These are phyloP conservation scores for Peronospora destructor DNA, from an alignment of 352 stramenopile species.

Conservation along the genomic window DNA sequence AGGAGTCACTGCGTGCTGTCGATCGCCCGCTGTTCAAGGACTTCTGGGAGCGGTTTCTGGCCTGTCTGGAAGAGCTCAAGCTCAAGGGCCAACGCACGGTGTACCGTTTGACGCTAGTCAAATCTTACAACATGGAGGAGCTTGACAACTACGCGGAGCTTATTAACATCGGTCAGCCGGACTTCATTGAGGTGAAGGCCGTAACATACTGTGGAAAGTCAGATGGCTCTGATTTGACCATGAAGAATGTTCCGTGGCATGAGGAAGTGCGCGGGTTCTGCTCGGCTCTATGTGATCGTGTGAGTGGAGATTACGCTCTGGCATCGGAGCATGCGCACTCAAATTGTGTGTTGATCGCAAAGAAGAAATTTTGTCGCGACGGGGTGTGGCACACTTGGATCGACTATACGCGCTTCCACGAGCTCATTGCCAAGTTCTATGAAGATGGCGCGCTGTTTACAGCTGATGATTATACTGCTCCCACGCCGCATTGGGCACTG, in stretches of 20 bases:
- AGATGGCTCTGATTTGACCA: slow-evolving; percentile 96
- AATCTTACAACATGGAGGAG: slow-evolving; percentile 97
- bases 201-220: slow-evolving; percentile 98
- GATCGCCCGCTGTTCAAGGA: slow-evolving; percentile 96
- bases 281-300: slow-evolving; percentile 65
- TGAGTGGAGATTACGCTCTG: slow-evolving; percentile 87
- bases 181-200: slow-evolving; percentile 95
- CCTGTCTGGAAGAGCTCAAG: slow-evolving; percentile 88
- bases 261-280: slow-evolving; percentile 93
- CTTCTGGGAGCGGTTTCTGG: slow-evolving; percentile 94
- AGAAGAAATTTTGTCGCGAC: slow-evolving; percentile 84
- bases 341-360: slow-evolving; percentile 92
- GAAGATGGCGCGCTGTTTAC: slow-evolving; percentile 82
- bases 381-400: slow-evolving; percentile 98
- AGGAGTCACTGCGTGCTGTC: slow-evolving; percentile 92
- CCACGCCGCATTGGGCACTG: slow-evolving; percentile 93
- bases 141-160: slow-evolving; percentile 92
- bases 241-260: slow-evolving; percentile 98
- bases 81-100: slow-evolving; percentile 94
- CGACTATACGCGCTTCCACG: slow-evolving; percentile 96
- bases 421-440: slow-evolving; percentile 80
- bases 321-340: slow-evolving; percentile 95
- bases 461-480: slow-evolving; percentile 91
- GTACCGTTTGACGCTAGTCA: slow-evolving; percentile 96
- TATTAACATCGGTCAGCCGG: slow-evolving; percentile 85